A percentile compares a stretch with the other conserved stretches of the same genome.
phyloP scores from a whole-genome alignment of 1,139 yeast species.

The Blastobotrys serpentis region DNA sequence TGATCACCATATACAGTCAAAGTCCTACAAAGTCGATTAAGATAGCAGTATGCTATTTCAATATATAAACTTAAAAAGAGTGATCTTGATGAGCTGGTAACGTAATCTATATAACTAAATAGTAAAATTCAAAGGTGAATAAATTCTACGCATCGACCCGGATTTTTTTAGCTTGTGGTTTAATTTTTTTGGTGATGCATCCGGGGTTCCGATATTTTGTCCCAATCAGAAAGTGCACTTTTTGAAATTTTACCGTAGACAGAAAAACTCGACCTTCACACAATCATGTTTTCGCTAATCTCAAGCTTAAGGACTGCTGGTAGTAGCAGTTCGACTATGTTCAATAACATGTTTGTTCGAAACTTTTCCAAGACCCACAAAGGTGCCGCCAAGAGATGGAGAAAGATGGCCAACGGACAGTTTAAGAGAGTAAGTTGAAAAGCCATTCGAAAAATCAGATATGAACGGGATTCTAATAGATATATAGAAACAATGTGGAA shows the following conservation, averaged over 20 bases:
- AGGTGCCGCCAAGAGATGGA: slow-evolving; percentile 81
- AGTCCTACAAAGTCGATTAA: background rate
- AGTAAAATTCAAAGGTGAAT: too few relatives aligned
- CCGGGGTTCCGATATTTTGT: background rate
- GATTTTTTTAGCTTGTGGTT: too few relatives aligned
- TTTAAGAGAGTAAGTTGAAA: slow-evolving; percentile 44
- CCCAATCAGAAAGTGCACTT: background rate
- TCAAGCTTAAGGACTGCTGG: background rate
- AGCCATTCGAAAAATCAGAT: background rate
- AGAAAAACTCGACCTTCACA: too few relatives aligned
- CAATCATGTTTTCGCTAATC: slow-evolving; percentile 5
- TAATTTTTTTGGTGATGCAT: too few relatives aligned
- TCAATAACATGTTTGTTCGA: background rate
- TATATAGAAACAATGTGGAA: slow-evolving; percentile 65
- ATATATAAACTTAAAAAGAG: too few relatives aligned
- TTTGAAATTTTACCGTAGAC: background rate
- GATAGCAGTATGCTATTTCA: too few relatives aligned
- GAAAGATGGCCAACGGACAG: slow-evolving; percentile 60
- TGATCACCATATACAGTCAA: background rate
- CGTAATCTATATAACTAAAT: too few relatives aligned
- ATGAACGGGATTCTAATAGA: slow-evolving; percentile 8
- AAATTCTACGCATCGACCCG: too few relatives aligned
- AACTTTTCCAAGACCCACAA: slow-evolving; percentile 54
- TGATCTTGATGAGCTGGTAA: too few relatives aligned
- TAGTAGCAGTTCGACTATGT: background rate